Conservation (phyloP, 2,329 filamentous ascomycete species). For the Colletotrichum trifolii region DNA sequence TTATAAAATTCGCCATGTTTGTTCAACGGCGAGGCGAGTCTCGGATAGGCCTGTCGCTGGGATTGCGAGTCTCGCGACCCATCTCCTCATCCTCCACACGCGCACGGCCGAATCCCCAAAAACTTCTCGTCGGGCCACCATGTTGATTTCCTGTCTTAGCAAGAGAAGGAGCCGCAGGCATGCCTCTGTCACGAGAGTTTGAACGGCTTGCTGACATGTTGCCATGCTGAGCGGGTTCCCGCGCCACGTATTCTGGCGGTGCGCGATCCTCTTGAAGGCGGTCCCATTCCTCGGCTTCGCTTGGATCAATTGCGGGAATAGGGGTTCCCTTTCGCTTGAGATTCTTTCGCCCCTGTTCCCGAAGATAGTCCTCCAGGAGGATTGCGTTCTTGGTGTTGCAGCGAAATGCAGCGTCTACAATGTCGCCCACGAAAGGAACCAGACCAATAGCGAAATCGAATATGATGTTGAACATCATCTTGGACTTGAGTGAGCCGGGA, state of each 20-base stretch:
- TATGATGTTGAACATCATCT: slow-evolving; percentile 85
- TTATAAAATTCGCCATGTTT: too few relatives aligned
- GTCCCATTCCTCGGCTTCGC: slow-evolving; percentile 64
- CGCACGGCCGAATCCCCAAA: slow-evolving; percentile 33
- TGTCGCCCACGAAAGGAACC: slow-evolving; percentile 80
- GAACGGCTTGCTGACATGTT: slow-evolving; percentile 31
- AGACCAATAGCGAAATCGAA: slow-evolving; percentile 80
- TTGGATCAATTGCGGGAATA: slow-evolving; percentile 61
- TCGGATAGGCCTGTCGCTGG: slow-evolving; percentile 11
- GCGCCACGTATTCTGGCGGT: slow-evolving; percentile 28
- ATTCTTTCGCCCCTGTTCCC: slow-evolving; percentile 72
- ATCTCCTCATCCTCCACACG: slow-evolving; percentile 33
- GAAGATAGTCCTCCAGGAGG: slow-evolving; percentile 74
- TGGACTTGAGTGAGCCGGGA: slow-evolving; percentile 65
- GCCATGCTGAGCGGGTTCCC: slow-evolving; percentile 32
- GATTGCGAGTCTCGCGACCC: slow-evolving; percentile 9
- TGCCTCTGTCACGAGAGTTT: slow-evolving; percentile 5
- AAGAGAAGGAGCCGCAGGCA: slow-evolving; percentile 25
- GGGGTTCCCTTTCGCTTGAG: slow-evolving; percentile 59
- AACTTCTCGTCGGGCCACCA: slow-evolving; percentile 20
- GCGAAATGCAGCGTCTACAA: slow-evolving; percentile 78
- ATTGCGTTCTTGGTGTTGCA: slow-evolving; percentile 83
- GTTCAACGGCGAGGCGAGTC: background rate
- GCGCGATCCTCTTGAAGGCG: slow-evolving; percentile 40
- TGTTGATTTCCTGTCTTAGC: slow-evolving; percentile 25